Evolutionary conservation across 139 green algal genomes (phyloP).

Genomic region (Micractinium conductrix): DNA sequence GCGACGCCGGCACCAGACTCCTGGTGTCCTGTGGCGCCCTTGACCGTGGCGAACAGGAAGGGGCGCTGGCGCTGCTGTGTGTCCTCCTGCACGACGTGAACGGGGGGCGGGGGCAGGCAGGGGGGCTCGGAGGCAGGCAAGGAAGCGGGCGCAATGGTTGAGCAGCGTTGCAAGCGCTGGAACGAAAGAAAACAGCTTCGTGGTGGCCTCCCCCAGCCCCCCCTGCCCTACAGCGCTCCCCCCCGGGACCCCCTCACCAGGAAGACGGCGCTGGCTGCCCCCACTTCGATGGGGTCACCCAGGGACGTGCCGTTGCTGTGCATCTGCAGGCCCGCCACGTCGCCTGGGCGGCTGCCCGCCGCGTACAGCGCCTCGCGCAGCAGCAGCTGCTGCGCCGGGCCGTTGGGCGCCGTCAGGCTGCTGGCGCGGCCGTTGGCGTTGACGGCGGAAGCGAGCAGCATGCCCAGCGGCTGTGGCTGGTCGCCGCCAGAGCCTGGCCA

Average conservation of each 20-base stretch:
- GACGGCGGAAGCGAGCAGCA: constrained; percentile 73
- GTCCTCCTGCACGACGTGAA: constrained; percentile 55
- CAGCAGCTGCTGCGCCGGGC: constrained; percentile 74
- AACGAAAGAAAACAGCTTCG: neutral
- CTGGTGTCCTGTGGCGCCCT: constrained; percentile 80
- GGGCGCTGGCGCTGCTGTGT: constrained; percentile 19
- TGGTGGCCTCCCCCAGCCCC: neutral
- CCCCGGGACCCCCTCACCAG: constrained; percentile 57
- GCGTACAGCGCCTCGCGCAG: constrained; percentile 28
- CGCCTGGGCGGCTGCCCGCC: neutral
- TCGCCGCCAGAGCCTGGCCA: neutral
- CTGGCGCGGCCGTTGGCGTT: constrained; percentile 93
- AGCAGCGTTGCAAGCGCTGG: neutral
- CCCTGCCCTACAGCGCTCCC: neutral
- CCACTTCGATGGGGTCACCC: constrained; percentile 85
- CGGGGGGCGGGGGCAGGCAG: neutral
- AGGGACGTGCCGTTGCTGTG: constrained; percentile 82
- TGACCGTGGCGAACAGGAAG: constrained; percentile 54
- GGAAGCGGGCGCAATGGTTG: neutral
- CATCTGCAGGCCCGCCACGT: constrained; percentile 65
- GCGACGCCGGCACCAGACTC: constrained; percentile 80
- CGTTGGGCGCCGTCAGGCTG: constrained; percentile 89
- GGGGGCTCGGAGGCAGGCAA: neutral
- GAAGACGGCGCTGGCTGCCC: constrained; percentile 47
- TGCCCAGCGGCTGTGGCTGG: constrained; percentile 15